These are phyloP conservation scores for Zoysia pacifica DNA, from an alignment of 176 grass and related monocot species.

Conservation along the genomic window DNA sequence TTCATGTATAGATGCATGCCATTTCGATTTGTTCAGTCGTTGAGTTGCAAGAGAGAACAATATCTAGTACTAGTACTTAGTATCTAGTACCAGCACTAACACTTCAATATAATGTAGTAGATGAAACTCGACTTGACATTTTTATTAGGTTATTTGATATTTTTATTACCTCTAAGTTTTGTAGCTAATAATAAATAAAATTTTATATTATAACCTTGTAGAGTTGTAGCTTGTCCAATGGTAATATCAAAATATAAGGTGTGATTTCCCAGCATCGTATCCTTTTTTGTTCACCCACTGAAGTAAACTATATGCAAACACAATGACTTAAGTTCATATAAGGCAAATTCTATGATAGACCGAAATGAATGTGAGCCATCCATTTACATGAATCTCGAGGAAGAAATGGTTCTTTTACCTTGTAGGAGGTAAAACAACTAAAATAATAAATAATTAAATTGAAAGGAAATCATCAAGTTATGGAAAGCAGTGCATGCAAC, in stretches of 20 bases:
- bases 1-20: not conserved
- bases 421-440: too few relatives aligned
- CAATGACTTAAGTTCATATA: not conserved
- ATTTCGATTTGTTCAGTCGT: not conserved
- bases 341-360: too few relatives aligned
- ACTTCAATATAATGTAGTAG: constrained; percentile 1
- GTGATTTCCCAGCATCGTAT: constrained; percentile 4
- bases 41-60: not conserved
- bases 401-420: too few relatives aligned
- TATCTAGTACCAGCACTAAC: not conserved
- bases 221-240: not conserved
- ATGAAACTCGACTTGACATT: not conserved
- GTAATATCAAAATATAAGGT: not conserved
- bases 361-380: too few relatives aligned
- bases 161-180: not conserved
- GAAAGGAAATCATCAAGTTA: too few relatives aligned
- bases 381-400: too few relatives aligned
- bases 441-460: too few relatives aligned
- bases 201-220: not conserved
- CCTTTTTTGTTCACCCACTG: constrained; percentile 12
- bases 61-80: not conserved
- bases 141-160: constrained; percentile 6
- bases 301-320: constrained; percentile 18
- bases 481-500: too few relatives aligned
- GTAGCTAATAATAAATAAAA: not conserved